Percentiles rank a stretch among this genome's conserved stretches.
phyloP scores from a whole-genome alignment of 371 early-diverging fungal genomes.

The Polyrhizophydium stewartii region DNA sequence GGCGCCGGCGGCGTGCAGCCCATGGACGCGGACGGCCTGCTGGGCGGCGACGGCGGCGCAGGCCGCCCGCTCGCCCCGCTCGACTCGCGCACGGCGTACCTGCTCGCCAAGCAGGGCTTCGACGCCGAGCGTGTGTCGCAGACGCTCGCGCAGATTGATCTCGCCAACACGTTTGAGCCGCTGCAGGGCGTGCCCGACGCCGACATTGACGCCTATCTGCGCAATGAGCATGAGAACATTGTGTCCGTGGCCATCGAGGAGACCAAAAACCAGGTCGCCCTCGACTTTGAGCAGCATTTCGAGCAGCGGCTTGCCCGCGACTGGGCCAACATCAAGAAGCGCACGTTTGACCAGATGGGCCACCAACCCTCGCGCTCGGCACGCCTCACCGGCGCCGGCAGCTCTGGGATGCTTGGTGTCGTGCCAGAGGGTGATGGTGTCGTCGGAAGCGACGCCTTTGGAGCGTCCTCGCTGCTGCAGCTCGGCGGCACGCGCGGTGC shows the following conservation, averaged over 20 bases:
- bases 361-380: constrained; percentile 16
- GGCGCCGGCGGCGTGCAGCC: not conserved
- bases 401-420: too few relatives aligned
- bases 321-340: constrained; percentile 66
- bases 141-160: constrained; percentile 51
- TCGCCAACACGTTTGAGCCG: constrained; percentile 68
- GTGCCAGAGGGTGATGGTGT: too few relatives aligned
- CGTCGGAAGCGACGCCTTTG: too few relatives aligned
- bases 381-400: not conserved
- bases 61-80: constrained; percentile 37
- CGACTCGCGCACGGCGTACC: constrained; percentile 33
- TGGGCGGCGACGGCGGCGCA: constrained; percentile 14
- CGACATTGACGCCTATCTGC: constrained; percentile 77
- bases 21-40: too few relatives aligned
- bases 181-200: constrained; percentile 57
- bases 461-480: too few relatives aligned
- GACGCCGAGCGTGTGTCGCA: constrained; percentile 62
- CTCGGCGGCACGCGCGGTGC: too few relatives aligned
- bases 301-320: constrained; percentile 47
- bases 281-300: constrained; percentile 33
- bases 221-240: constrained; percentile 65
- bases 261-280: constrained; percentile 21
- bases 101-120: constrained; percentile 71
- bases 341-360: constrained; percentile 74
- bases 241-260: constrained; percentile 69